Base-by-base conservation (phyloP, 2,329 filamentous ascomycete species). In the Corynespora cassiicola region DNA sequence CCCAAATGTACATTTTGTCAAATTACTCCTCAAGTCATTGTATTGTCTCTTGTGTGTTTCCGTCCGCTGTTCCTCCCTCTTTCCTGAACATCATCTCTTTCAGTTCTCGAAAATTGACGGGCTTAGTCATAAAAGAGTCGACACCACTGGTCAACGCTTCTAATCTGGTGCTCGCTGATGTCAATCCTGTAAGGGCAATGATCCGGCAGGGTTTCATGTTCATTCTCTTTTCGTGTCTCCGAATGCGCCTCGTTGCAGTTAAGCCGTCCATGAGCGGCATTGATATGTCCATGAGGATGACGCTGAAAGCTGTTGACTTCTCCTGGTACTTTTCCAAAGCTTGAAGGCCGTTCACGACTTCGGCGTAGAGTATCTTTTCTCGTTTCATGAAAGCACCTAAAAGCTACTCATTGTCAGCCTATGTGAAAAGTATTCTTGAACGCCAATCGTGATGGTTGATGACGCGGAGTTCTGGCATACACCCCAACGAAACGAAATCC, bases 181-280 rank as follows among this genome's bases (percentile, higher is more conserved):
- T 52, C 5, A 62, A 36, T 1, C 58, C 59, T 8, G 58, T 63
- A 8, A 63, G 35, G 5, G 55, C 58, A 20, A 61, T 48, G 22
- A 63, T 52, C 5, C 39, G 40, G 8, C 34, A 27, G 9, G 31
- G 32, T 10, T 45, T 16, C 4, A 50, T 18, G 16, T 44, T 42
- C 8, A 51, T 16, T 14, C 53, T 42, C 25, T 49, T 39, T 34
- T 68, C 63, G 32, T 58, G 52, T 10, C 59, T 44, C 3, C 66
- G 62, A 18, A 68, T 68, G 0, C 56, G 49, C 6, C 60, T 55
- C 3, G 63, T 68, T 11, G 63, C 60, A 6, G 54, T 54, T 50
- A 68, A 59, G 1, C 65, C 64, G 39, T 68, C 63, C 61, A 69
- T 61, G 24, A 66, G 54, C 2, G 64, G 64, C 64, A 68, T 68